A percentile compares a stretch with the other conserved stretches of the same genome.
These are phyloP conservation scores for Hirschioporus abietinus DNA, from an alignment of 768 basidiomycete species.

Conservation along the genomic window DNA sequence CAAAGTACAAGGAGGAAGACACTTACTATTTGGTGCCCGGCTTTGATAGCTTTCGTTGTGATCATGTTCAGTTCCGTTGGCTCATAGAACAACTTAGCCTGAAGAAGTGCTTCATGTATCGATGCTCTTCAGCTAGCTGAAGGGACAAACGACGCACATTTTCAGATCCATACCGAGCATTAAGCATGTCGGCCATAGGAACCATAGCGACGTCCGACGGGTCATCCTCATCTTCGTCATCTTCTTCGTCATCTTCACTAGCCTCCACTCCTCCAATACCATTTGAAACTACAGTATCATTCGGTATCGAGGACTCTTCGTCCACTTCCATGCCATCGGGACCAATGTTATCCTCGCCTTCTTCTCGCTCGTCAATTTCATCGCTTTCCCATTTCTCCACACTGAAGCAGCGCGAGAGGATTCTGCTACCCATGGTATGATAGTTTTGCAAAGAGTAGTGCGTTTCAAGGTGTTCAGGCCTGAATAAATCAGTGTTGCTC, in stretches of 20 bases:
- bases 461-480: conserved; percentile 32
- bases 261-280: conserved; percentile 37
- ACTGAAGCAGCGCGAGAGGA: conserved; percentile 89
- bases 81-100: conserved; percentile 88
- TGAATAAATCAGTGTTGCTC: conserved; percentile 66
- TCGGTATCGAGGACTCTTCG: conserved; percentile 10
- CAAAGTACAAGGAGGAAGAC: neutral
- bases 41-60: conserved; percentile 64
- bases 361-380: conserved; percentile 30
- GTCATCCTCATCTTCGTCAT: conserved; percentile 49
- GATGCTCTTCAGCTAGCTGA: conserved; percentile 8
- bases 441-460: conserved; percentile 70
- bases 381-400: conserved; percentile 53
- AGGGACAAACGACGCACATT: conserved; percentile 51
- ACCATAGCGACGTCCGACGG: conserved; percentile 80
- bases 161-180: conserved; percentile 78
- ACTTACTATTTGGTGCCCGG: conserved; percentile 84
- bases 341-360: conserved; percentile 20
- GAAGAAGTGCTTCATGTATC: conserved; percentile 6
- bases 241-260: conserved; percentile 29
- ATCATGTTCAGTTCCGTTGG: conserved; percentile 70
- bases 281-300: conserved; percentile 13
- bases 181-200: conserved; percentile 94
- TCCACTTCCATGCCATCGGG: conserved; percentile 29
- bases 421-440: conserved; percentile 87